phyloP scores from a whole-genome alignment of 371 early-diverging fungal genomes.

The Parasitella parasitica region DNA sequence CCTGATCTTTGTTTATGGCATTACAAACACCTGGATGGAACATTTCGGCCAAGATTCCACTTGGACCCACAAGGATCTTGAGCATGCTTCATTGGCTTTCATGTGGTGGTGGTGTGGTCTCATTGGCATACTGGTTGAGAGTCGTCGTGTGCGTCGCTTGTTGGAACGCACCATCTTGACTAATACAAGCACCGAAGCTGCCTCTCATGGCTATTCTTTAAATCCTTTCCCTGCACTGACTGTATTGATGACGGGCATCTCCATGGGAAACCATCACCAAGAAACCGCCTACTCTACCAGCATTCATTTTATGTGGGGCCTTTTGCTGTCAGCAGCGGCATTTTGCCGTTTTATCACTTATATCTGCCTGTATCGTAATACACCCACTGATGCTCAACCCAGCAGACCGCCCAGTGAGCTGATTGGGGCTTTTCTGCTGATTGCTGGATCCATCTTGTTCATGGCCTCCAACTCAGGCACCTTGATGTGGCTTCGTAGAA shows the following conservation, averaged over 20 bases:
- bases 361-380: conserved; percentile 29
- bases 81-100: conserved; percentile 64
- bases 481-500: conserved; percentile 39
- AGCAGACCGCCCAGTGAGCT: conserved; percentile 46
- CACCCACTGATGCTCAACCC: conserved; percentile 28
- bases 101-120: conserved; percentile 69
- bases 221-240: conserved; percentile 63
- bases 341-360: conserved; percentile 55
- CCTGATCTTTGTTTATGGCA: conserved; percentile 60
- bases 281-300: conserved; percentile 54
- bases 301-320: conserved; percentile 63
- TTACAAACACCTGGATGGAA: conserved; percentile 67
- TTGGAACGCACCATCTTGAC: conserved; percentile 26
- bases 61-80: conserved; percentile 68
- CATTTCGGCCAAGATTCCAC: conserved; percentile 52
- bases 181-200: conserved; percentile 5
- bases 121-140: conserved; percentile 54
- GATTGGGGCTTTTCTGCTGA: conserved; percentile 43
- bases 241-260: conserved; percentile 59
- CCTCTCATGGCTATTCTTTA: conserved; percentile 17
- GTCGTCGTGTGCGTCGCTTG: conserved; percentile 46
- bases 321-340: conserved; percentile 53
- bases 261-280: conserved; percentile 67
- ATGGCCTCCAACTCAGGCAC: conserved; percentile 57
- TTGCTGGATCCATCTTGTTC: conserved; percentile 48